Base-by-base conservation (phyloP, 1,284 basidiomycete genomes). In the Apiotrichum siamense region DNA sequence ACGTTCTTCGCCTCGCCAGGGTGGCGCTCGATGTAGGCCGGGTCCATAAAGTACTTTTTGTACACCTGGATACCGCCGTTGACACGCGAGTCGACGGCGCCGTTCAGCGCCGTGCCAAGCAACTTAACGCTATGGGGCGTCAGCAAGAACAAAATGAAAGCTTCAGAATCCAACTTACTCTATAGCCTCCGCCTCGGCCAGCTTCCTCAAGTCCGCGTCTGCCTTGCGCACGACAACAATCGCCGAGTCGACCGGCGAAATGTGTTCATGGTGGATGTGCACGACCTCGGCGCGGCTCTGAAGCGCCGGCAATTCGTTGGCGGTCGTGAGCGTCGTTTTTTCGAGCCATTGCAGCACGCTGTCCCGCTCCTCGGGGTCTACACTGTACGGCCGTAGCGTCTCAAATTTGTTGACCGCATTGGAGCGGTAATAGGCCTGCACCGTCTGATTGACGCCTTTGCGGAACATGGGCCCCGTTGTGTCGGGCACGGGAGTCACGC, bases 261-360 rank as follows among this genome's bases (percentile, higher is more conserved):
- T 84, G 69, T 94, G 87, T 43, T 83, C 77, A 32, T 86, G 76
- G 38, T 84, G 79, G 32, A 84, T 76, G 33, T 81, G 83, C n/a
- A 91, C 77, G 26, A 97, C 83, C 66, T 97, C 91, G 6, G 90
- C 92, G 17, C 94, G 82, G 37, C 88, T 83, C 32, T 97, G 79
- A 4, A 97, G 87, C 0, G 90, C 92, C 0, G 94, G 94, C 74
- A 98, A 90, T 0, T 83, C 80, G 61, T 94, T 89, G 69, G 93
- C 59, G 2, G 88, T 90, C 0, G 83, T 88, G 63, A 86, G 82
- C 57, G 83, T 85, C 0, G 85, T 87, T 77, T 93, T 97, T 69
- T 96, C 90, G 1, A 86, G 76, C 91, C 91, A 97, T 1, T 80
- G 74, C 69, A 91, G 85, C 4, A 69, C 62, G 7, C 58, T 47